phyloP scores from a whole-genome alignment of 2,329 filamentous ascomycete genomes.

The Dactylellina haptotyla region DNA sequence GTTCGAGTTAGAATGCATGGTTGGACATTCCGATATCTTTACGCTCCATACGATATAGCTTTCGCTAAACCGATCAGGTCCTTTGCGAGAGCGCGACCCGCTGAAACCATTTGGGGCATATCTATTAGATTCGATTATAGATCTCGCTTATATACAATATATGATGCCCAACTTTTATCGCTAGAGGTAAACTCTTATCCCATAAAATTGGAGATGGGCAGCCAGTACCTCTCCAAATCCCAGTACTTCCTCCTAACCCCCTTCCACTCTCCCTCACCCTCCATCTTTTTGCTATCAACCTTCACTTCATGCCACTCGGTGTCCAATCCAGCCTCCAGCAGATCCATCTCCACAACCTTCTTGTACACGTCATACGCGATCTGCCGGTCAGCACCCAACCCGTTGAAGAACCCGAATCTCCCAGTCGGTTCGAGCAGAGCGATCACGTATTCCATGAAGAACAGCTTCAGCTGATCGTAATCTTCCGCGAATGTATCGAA shows the following conservation, averaged over 20 bases:
- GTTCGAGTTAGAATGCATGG: too few species aligned
- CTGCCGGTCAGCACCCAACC: constrained; percentile 87
- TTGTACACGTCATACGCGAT: constrained; percentile 97
- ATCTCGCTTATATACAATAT: too few species aligned
- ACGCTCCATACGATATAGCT: too few species aligned
- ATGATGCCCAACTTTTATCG: too few species aligned
- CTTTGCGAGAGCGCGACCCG: too few species aligned
- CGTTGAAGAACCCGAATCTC: constrained; percentile 89
- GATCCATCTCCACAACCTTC: constrained; percentile 88
- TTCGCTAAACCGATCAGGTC: too few species aligned
- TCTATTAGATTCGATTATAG: too few species aligned
- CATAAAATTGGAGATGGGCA: constrained; percentile 80
- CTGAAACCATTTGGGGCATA: too few species aligned
- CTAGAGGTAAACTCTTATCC: too few species aligned
- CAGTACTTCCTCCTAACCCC: constrained; percentile 90
- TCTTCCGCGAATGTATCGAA: constrained; percentile 98
- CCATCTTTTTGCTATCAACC: constrained; percentile 72
- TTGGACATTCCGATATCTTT: too few species aligned
- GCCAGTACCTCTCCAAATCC: constrained; percentile 80
- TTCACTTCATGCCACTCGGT: constrained; percentile 83
- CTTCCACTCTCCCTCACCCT: constrained; percentile 74
- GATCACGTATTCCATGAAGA: constrained; percentile 89
- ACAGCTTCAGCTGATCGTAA: constrained; percentile 82
- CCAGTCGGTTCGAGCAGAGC: constrained; percentile 77
- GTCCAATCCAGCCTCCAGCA: constrained; percentile 88